Conservation (phyloP, 352 stramenopile species). For the Globisporangium nunn region DNA sequence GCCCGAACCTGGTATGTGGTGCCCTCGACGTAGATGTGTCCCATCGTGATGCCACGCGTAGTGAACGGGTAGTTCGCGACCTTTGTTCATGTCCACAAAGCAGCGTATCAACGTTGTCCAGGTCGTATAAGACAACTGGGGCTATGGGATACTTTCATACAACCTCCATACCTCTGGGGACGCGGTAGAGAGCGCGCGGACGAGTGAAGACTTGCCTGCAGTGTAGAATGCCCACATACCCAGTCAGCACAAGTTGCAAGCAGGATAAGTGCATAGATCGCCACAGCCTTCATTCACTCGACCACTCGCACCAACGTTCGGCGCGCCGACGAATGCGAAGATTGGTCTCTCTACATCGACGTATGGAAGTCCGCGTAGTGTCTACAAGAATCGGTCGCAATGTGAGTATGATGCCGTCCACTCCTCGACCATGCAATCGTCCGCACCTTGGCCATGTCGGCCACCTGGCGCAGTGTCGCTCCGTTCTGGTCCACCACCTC, state of each 20-base stretch:
- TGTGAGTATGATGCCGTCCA: not conserved
- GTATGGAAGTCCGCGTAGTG: slow-evolving; percentile 62
- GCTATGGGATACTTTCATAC: not conserved
- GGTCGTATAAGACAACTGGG: not conserved
- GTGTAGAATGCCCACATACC: too few species aligned
- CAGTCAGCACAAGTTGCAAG: not conserved
- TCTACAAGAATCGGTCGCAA: slow-evolving; percentile 17
- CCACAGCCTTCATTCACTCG: not conserved
- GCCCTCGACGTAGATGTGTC: slow-evolving; percentile 80
- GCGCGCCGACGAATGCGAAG: slow-evolving; percentile 78
- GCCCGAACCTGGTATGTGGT: slow-evolving; percentile 63
- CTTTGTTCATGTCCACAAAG: slow-evolving; percentile 14
- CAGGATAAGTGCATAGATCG: not conserved
- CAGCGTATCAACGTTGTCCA: not conserved
- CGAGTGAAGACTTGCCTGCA: slow-evolving; percentile 78
- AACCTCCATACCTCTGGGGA: slow-evolving; percentile 71
- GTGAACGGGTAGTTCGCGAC: slow-evolving; percentile 87
- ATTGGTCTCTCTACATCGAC: slow-evolving; percentile 78
- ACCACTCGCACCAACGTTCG: slow-evolving; percentile 82
- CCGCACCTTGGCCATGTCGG: slow-evolving; percentile 55
- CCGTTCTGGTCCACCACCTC: slow-evolving; percentile 38
- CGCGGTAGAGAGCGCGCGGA: slow-evolving; percentile 70
- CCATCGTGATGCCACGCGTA: slow-evolving; percentile 83
- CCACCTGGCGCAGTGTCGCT: slow-evolving; percentile 32
- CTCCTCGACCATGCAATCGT: too few species aligned